These are phyloP conservation scores for Curvularia eragrostidis DNA, from an alignment of 2,329 filamentous ascomycete genomes.

Conservation along the genomic window DNA sequence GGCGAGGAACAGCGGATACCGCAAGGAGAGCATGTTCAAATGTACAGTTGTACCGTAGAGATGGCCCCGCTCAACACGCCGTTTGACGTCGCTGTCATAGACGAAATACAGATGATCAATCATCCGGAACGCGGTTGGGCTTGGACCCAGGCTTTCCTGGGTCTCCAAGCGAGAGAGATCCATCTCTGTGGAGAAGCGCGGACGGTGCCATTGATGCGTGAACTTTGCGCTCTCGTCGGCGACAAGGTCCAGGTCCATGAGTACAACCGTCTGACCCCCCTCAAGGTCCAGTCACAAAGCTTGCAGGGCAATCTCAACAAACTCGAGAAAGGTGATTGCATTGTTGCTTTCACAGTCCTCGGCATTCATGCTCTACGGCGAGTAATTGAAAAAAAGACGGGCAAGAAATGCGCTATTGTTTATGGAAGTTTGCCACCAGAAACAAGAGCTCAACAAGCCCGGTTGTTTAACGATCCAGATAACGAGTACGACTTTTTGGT, in stretches of 20 bases:
- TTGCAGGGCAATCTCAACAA: constrained; percentile 70
- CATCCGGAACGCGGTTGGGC: constrained; percentile 83
- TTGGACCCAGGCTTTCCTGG: constrained; percentile 90
- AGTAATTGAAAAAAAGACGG: constrained; percentile 77
- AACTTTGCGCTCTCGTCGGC: constrained; percentile 78
- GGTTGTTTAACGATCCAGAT: constrained; percentile 90
- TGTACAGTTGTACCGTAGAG: constrained; percentile 91
- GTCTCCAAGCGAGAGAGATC: constrained; percentile 84
- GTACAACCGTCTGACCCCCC: constrained; percentile 82
- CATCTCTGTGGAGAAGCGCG: constrained; percentile 93
- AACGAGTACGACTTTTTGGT: constrained; percentile 96
- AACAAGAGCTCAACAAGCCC: constrained; percentile 88
- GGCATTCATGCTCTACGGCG: constrained; percentile 80
- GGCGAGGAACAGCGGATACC: constrained; percentile 86
- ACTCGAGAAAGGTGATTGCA: constrained; percentile 85
- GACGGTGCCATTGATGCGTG: constrained; percentile 77
- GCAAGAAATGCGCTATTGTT: constrained; percentile 84
- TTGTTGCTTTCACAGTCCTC: constrained; percentile 85
- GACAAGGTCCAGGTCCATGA: constrained; percentile 82
- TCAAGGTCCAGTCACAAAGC: constrained; percentile 70
- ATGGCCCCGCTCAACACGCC: constrained; percentile 72
- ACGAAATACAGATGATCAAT: constrained; percentile 98
- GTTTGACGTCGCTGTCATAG: constrained; percentile 90
- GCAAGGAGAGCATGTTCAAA: constrained; percentile 54
- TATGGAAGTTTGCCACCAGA: constrained; percentile 93